A percentile compares a stretch with the other conserved stretches of the same genome.
phyloP scores from a whole-genome alignment of 2,329 filamentous ascomycete genomes.

The Blastomyces emzantsi region DNA sequence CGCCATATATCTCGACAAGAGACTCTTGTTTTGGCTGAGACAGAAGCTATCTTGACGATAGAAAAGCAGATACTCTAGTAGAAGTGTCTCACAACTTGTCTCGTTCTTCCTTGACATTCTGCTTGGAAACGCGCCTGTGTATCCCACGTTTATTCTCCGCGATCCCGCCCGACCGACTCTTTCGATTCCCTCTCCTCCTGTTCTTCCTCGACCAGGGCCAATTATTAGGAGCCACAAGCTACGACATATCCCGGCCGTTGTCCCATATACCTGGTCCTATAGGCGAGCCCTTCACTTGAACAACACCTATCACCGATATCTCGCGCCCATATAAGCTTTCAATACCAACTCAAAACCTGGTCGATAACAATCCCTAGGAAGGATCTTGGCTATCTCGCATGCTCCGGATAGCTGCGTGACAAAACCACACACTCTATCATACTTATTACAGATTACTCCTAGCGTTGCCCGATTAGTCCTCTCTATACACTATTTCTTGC shows the following conservation, averaged over 20 bases:
- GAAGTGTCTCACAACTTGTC: background rate
- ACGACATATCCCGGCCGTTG: background rate
- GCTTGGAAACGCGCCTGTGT: background rate
- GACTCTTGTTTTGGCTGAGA: background rate
- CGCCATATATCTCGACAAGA: background rate
- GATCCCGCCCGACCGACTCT: background rate
- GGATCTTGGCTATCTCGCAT: background rate
- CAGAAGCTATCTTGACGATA: background rate
- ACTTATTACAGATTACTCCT: background rate
- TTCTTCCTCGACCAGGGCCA: background rate
- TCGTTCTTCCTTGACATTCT: background rate
- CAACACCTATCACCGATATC: background rate
- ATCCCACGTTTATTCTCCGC: background rate
- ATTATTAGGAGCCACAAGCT: background rate
- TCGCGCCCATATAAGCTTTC: background rate
- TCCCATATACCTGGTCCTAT: background rate
- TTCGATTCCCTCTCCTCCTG: no score
- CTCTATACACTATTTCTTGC: background rate
- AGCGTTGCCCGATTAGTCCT: background rate
- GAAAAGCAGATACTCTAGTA: background rate
- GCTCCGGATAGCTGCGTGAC: constrained; percentile 5
- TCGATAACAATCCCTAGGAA: background rate
- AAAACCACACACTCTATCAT: background rate
- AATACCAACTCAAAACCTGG: background rate
- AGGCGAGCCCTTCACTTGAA: background rate